Evolutionary conservation across 495 filamentous ascomycete species (phyloP).

Genomic region (Rhypophila decipiens): DNA sequence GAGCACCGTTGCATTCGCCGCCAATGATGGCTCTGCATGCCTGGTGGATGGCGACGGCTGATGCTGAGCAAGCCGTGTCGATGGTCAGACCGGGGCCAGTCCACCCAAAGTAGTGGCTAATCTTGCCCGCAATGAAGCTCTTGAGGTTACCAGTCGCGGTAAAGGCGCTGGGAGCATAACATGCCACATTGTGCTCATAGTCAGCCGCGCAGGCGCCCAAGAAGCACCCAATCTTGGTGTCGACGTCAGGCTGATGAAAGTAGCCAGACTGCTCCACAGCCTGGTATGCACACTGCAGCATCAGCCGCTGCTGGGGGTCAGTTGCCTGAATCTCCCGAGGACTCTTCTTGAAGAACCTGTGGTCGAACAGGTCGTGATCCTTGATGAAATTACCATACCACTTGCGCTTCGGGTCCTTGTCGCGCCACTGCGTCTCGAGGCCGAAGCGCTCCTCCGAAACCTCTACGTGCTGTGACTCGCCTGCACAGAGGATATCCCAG

Average conservation of each 20-base stretch:
- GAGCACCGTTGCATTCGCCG: slow-evolving; percentile 32
- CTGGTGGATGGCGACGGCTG: slow-evolving; percentile 44
- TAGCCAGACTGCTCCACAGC: slow-evolving; percentile 62
- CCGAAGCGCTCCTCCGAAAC: slow-evolving; percentile 32
- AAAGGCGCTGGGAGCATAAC: slow-evolving; percentile 37
- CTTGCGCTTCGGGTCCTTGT: slow-evolving; percentile 29
- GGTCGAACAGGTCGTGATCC: slow-evolving; percentile 44
- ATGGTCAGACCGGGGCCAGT: slow-evolving; percentile 32
- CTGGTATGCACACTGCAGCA: slow-evolving; percentile 70
- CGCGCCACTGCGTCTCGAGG: slow-evolving; percentile 35
- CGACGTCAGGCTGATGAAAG: slow-evolving; percentile 24
- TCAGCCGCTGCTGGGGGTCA: slow-evolving; percentile 73
- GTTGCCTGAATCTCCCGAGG: slow-evolving; percentile 48
- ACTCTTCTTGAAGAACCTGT: slow-evolving; percentile 51
- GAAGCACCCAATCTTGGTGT: slow-evolving; percentile 16
- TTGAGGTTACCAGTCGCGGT: slow-evolving; percentile 9
- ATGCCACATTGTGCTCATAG: slow-evolving; percentile 26
- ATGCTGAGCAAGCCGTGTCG: slow-evolving; percentile 51
- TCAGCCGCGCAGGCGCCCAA: slow-evolving; percentile 22
- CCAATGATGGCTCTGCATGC: slow-evolving; percentile 41
- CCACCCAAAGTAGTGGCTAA: slow-evolving; percentile 45
- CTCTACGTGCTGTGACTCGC: not conserved
- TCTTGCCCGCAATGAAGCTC: slow-evolving; percentile 37
- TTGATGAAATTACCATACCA: slow-evolving; percentile 23
- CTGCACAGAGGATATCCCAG: not conserved